Evolutionary conservation across 108 stramenopile genomes (phyloP).

Genomic region (Cyclotella baltica): DNA sequence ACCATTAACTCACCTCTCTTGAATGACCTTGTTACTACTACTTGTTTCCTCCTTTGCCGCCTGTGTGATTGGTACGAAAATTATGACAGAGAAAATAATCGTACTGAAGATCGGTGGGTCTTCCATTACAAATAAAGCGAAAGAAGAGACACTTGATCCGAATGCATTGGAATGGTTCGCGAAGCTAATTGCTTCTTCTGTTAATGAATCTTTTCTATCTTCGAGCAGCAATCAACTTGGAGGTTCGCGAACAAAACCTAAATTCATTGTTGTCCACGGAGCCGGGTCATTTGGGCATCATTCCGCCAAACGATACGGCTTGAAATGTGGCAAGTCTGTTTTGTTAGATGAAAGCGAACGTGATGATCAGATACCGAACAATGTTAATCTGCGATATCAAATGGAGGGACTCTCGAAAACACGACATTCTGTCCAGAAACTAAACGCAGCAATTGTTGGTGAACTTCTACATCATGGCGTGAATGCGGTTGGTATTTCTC

Average conservation of each 20-base stretch:
- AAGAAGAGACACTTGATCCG: conserved; percentile 61
- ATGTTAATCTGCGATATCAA: conserved; percentile 8
- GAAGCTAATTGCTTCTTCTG: conserved; percentile 40
- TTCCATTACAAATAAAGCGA: conserved; percentile 77
- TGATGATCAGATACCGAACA: background rate
- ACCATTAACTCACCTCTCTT: too few relatives aligned
- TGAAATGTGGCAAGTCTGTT: conserved; percentile 56
- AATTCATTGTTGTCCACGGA: conserved; percentile 75
- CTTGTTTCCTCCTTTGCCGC: too few relatives aligned
- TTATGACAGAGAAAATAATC: conserved; percentile 39
- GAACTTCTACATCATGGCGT: conserved; percentile 58
- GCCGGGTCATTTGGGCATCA: conserved; percentile 88
- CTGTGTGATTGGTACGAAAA: too few relatives aligned
- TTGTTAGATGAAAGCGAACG: conserved; percentile 31
- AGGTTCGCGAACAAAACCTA: conserved; percentile 14
- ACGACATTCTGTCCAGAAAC: conserved; percentile 67
- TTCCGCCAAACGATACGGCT: conserved; percentile 72
- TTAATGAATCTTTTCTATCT: conserved; percentile 18
- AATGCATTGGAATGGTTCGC: conserved; percentile 71
- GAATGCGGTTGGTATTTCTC: conserved; percentile 78
- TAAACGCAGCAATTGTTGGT: conserved; percentile 67
- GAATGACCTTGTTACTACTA: too few relatives aligned
- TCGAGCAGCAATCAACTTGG: background rate
- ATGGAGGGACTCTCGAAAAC: conserved; percentile 71
- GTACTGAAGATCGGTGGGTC: conserved; percentile 86